Evolutionary conservation across 345 rosid species (phyloP).

Genomic region (Populus euphratica): DNA sequence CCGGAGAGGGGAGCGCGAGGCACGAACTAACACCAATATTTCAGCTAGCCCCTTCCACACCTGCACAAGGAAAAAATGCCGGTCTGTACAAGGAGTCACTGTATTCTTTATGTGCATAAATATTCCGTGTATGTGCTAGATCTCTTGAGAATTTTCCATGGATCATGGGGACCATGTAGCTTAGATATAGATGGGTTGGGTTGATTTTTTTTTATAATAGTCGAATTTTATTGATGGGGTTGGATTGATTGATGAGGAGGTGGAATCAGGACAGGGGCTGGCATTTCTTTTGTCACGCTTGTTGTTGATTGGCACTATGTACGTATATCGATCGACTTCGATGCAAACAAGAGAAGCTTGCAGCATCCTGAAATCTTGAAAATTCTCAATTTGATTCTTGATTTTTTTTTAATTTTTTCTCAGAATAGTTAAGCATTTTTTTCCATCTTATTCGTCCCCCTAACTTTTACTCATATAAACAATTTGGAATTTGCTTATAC

Average conservation of each 20-base stretch:
- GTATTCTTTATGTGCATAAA: neutral
- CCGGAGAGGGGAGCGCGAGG: constrained; percentile 1
- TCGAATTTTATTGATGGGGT: too few relatives aligned
- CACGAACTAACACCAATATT: constrained; percentile 4
- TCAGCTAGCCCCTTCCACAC: constrained; percentile 14
- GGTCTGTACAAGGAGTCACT: too few relatives aligned
- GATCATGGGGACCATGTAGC: constrained; percentile 32
- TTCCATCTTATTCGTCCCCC: too few relatives aligned
- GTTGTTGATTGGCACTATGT: constrained; percentile 1
- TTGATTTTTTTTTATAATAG: too few relatives aligned
- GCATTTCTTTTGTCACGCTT: constrained; percentile 4
- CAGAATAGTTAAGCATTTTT: too few relatives aligned
- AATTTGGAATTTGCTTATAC: neutral
- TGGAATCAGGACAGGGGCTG: constrained; percentile 18
- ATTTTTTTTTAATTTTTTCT: too few relatives aligned
- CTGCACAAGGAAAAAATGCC: neutral
- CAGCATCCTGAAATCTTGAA: too few relatives aligned
- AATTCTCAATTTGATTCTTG: too few relatives aligned
- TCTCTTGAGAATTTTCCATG: constrained; percentile 8
- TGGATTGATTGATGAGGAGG: neutral
- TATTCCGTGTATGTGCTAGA: neutral
- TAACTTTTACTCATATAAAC: neutral
- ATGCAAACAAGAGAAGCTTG: constrained; percentile 5
- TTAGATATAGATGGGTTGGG: neutral
- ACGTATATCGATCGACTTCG: neutral